Conservation (phyloP, 805 yeast genomes). For the Ogataea angusta region DNA sequence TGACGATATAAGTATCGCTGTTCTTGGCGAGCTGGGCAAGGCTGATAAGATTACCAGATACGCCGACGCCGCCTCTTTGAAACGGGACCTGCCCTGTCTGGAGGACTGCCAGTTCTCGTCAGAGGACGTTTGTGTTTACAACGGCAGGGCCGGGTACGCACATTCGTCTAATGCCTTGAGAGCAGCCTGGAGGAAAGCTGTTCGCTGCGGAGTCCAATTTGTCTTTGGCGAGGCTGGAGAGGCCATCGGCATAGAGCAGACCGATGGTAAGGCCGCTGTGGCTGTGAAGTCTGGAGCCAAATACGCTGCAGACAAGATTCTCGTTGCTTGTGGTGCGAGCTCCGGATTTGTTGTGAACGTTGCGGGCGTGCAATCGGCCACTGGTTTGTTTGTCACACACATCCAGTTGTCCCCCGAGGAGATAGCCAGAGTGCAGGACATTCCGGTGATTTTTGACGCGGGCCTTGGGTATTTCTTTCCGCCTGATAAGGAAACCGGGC, state of each 20-base stretch:
- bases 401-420: constrained; percentile 36
- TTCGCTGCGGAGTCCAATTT: constrained; percentile 33
- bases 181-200: constrained; percentile 31
- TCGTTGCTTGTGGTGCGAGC: constrained; percentile 40
- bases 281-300: constrained; percentile 27
- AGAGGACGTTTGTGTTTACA: constrained; percentile 24
- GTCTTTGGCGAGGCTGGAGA: constrained; percentile 33
- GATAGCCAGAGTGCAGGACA: constrained; percentile 32
- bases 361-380: constrained; percentile 33
- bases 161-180: constrained; percentile 40
- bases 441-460: constrained; percentile 44
- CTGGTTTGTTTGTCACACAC: constrained; percentile 40
- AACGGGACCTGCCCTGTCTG: constrained; percentile 20
- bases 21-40: constrained; percentile 29
- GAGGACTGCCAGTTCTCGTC: constrained; percentile 12
- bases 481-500: constrained; percentile 39
- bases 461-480: constrained; percentile 48
- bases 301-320: constrained; percentile 34
- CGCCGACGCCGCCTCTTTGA: constrained; percentile 30
- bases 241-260: constrained; percentile 17
- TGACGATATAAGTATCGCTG: constrained; percentile 37
- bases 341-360: constrained; percentile 36
- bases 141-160: constrained; percentile 42
- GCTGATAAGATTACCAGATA: constrained; percentile 30
- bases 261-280: constrained; percentile 19